Percentiles rank a stretch among this genome's conserved stretches.
These are phyloP conservation scores for Trichoderma afroharzianum DNA, from an alignment of 2,329 filamentous ascomycete genomes.

Conservation along the genomic window DNA sequence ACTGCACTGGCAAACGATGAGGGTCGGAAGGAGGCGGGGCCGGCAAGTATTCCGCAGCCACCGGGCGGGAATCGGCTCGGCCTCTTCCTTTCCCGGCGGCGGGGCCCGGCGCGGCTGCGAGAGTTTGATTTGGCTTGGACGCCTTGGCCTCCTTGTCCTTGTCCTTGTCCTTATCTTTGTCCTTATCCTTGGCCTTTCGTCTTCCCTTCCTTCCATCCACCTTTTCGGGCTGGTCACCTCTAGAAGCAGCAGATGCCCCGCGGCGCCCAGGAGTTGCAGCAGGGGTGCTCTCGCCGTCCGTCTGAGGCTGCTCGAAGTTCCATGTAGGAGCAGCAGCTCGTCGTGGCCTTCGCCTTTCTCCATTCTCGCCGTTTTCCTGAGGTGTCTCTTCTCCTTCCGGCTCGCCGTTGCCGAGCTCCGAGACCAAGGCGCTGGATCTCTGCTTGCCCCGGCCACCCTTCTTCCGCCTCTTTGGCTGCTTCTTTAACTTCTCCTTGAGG, in stretches of 20 bases:
- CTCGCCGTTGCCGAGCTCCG: slow-evolving; percentile 60
- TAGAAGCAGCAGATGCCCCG: slow-evolving; percentile 37
- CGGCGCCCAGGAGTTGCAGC: slow-evolving; percentile 56
- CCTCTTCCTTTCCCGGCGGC: slow-evolving; percentile 46
- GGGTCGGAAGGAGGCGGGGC: slow-evolving; percentile 37
- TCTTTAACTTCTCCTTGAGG: slow-evolving; percentile 72
- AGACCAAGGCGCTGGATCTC: slow-evolving; percentile 61
- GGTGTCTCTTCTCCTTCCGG: slow-evolving; percentile 51
- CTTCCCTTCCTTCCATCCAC: slow-evolving; percentile 37
- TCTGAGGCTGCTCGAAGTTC: slow-evolving; percentile 56
- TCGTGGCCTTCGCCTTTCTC: slow-evolving; percentile 58
- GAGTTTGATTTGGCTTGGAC: slow-evolving; percentile 39
- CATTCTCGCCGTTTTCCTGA: slow-evolving; percentile 55
- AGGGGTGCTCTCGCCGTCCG: slow-evolving; percentile 60
- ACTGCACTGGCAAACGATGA: slow-evolving; percentile 40
- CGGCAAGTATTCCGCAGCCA: slow-evolving; percentile 39
- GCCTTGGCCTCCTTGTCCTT: slow-evolving; percentile 30
- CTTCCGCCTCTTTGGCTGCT: slow-evolving; percentile 57
- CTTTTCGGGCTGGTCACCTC: slow-evolving; percentile 46
- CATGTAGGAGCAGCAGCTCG: slow-evolving; percentile 69
- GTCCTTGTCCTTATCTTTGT: slow-evolving; percentile 25
- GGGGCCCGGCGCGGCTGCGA: slow-evolving; percentile 45
- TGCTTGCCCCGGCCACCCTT: slow-evolving; percentile 55
- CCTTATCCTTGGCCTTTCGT: slow-evolving; percentile 41
- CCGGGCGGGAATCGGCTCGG: slow-evolving; percentile 51